Base-by-base conservation (phyloP, 352 stramenopile genomes). In the Phytophthora palmivora region DNA sequence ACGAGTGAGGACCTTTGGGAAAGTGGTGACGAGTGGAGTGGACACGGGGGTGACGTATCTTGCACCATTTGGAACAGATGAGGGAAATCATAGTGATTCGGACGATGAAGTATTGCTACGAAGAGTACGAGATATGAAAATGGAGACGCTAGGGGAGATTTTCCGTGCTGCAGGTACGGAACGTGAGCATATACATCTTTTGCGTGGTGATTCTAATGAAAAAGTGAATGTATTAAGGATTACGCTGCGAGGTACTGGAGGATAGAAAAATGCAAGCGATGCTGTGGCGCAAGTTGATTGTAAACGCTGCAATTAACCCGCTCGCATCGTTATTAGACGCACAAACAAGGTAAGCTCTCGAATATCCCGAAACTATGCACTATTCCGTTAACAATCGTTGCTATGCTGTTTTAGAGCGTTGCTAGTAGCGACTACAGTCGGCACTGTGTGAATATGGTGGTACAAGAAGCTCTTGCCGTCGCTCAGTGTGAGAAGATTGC, bases 291-390 rank as follows among this genome's bases (percentile, higher is more conserved):
- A 94, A 94, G 43, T 65, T 92, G 30, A 86, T 94, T 63, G 79
- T 94, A 33, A 94, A 94, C 53, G 85, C 85, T 2, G 82, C 70
- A 2, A 91, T 94, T 59, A 94, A 94, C 45, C 83, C 85, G 4
- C 66, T 94, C 15, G 80, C 79, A 8, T 84, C 79, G 8, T 45
- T 94, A 14, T 36, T 92, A 4, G 69, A 94, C 49, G 61, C 70
- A 10, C 74, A 2, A 94, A 94, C 58, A 44, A 65, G 24, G 81
- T 84, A 60, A 44, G 51, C 24, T 28, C 10, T 10, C 18, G 39
- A n/a, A 3, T 48, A n/a, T 38, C 34, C 18, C 3, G 3, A 33
- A 15, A n/a, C 5, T 53, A 2, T 26, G 45, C 15, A 16, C n/a
- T 26, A 37, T 45, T 22, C 30, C 57, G 2, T 51, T 22, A 26